Conservation (phyloP, 768 basidiomycete genomes). For the Albatrellus ellisii region DNA sequence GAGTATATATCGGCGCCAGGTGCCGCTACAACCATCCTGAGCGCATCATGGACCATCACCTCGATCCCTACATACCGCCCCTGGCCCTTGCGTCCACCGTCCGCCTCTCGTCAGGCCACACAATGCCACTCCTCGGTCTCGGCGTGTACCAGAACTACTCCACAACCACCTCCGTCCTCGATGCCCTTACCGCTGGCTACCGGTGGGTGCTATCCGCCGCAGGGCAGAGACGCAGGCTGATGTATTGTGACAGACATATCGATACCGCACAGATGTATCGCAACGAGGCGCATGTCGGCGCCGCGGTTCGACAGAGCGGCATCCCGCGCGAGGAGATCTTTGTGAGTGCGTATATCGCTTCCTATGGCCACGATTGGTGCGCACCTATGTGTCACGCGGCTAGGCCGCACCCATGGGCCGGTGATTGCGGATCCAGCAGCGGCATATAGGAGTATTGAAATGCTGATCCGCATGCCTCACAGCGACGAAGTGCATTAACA, state of each 20-base stretch:
- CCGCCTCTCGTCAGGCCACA: not conserved
- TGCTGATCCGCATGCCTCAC: no score
- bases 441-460: no score
- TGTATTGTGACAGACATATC: conserved; percentile 17
- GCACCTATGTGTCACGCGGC: no score
- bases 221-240: not conserved
- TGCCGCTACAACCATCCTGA: no score
- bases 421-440: no score
- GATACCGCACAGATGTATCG: conserved; percentile 62
- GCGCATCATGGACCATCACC: no score
- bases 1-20: no score
- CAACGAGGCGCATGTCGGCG: conserved; percentile 51
- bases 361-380: not conserved
- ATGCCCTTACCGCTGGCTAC: not conserved
- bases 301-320: conserved; percentile 43
- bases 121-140: not conserved
- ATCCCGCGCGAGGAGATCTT: conserved; percentile 47
- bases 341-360: conserved; percentile 37
- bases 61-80: not conserved
- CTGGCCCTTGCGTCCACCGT: not conserved
- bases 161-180: not conserved
- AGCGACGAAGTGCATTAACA: conserved; percentile 13
- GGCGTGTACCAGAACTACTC: not conserved
- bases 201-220: not conserved
- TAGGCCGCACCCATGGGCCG: no score